These are phyloP conservation scores for Schizosaccharomyces octosporus DNA, from an alignment of 805 yeast genomes.

Conservation along the genomic window DNA sequence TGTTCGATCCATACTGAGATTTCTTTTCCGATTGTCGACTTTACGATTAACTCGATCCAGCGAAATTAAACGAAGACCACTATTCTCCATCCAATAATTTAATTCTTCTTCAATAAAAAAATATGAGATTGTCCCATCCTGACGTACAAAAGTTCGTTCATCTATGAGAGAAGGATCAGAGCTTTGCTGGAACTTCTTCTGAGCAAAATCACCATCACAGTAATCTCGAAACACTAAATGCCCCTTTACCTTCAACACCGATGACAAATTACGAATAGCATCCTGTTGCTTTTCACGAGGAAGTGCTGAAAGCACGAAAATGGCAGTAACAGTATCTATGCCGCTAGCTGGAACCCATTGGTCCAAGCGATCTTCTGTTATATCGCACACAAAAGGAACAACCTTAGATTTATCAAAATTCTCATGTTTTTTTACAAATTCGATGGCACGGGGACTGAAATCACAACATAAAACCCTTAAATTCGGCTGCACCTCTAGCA, in stretches of 20 bases:
- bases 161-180: neutral
- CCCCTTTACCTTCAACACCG: neutral
- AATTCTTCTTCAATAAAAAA: neutral
- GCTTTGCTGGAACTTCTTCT: neutral
- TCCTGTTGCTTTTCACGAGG: neutral
- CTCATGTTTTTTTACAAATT: neutral
- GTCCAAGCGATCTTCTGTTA: neutral
- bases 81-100: neutral
- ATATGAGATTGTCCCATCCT: slow-evolving; percentile 1
- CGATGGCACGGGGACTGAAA: neutral
- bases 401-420: neutral
- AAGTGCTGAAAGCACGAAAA: neutral
- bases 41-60: neutral
- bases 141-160: slow-evolving; percentile 2
- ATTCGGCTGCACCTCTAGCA: neutral
- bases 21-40: neutral
- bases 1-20: neutral
- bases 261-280: neutral
- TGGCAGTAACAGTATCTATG: neutral
- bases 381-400: neutral
- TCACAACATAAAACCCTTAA: neutral
- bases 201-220: neutral
- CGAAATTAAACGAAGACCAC: neutral
- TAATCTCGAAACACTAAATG: slow-evolving; percentile 1
- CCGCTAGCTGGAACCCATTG: neutral